These are phyloP conservation scores for Xylariaceae sp. DNA, from an alignment of 2,329 filamentous ascomycete species.

Conservation along the genomic window DNA sequence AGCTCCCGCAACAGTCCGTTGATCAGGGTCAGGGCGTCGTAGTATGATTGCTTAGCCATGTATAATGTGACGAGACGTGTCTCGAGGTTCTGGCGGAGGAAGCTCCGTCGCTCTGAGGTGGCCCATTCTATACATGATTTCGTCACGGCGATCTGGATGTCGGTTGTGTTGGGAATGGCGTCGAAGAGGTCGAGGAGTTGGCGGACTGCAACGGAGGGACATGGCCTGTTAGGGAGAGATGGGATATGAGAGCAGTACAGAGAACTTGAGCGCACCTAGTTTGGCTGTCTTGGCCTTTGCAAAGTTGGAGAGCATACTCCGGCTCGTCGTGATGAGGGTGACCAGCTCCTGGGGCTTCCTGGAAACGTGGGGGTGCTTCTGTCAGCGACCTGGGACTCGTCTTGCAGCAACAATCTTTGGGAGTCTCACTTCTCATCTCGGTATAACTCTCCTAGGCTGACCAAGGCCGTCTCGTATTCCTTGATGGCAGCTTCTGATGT, in stretches of 20 bases:
- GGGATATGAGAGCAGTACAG: not conserved
- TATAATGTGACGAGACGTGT: conserved; percentile 88
- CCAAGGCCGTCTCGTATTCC: conserved; percentile 85
- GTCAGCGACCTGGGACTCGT: conserved; percentile 26
- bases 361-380: conserved; percentile 10
- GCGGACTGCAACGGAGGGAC: conserved; percentile 59
- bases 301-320: conserved; percentile 88
- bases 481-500: conserved; percentile 79
- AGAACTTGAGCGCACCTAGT: conserved; percentile 62
- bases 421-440: conserved; percentile 71
- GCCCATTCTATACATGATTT: conserved; percentile 99
- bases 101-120: conserved; percentile 85
- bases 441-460: conserved; percentile 88
- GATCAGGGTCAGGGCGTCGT: conserved; percentile 93
- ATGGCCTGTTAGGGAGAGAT: conserved; percentile 10
- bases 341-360: conserved; percentile 81
- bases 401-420: not conserved
- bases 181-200: conserved; percentile 94
- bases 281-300: conserved; percentile 99
- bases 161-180: conserved; percentile 87
- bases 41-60: conserved; percentile 97
- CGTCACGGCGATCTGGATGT: conserved; percentile 89
- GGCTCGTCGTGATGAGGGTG: conserved; percentile 82
- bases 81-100: conserved; percentile 96
- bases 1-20: conserved; percentile 93